Conservation (phyloP, 345 rosid species). For the Clarkia xantiana region DNA sequence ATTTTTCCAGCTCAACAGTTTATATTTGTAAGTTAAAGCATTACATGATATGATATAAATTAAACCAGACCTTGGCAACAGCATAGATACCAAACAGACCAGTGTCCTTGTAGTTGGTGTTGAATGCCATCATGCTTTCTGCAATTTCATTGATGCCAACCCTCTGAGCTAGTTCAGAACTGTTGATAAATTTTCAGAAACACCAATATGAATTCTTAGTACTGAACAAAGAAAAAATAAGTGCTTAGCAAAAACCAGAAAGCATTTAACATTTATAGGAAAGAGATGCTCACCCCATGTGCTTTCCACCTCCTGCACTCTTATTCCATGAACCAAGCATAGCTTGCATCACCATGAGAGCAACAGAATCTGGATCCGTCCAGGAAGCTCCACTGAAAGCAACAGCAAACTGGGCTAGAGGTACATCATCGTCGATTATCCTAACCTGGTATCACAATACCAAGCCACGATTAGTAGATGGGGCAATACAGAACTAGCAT, state of each 20-base stretch:
- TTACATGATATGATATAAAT: background rate
- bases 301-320: conserved; percentile 82
- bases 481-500: background rate
- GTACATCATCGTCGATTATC: conserved; percentile 79
- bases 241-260: background rate
- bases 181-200: conserved; percentile 18
- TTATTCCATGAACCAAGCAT: conserved; percentile 97
- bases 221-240: background rate
- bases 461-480: background rate
- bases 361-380: conserved; percentile 95
- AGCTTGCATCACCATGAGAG: conserved; percentile 97
- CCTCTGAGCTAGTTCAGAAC: conserved; percentile 82
- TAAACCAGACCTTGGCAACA: conserved; percentile 59
- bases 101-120: conserved; percentile 97
- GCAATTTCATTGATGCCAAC: conserved; percentile 80
- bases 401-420: conserved; percentile 95
- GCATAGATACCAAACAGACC: conserved; percentile 97
- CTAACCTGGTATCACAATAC: conserved; percentile 44
- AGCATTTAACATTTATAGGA: background rate
- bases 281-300: conserved; percentile 73
- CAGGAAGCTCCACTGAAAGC: conserved; percentile 97
- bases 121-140: conserved; percentile 96
- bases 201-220: conserved; percentile 9
- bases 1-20: too few species aligned
- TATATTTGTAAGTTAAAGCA: too few species aligned